phyloP scores from a whole-genome alignment of 2,329 filamentous ascomycete species.

The Neofusicoccum kwambonambiense region DNA sequence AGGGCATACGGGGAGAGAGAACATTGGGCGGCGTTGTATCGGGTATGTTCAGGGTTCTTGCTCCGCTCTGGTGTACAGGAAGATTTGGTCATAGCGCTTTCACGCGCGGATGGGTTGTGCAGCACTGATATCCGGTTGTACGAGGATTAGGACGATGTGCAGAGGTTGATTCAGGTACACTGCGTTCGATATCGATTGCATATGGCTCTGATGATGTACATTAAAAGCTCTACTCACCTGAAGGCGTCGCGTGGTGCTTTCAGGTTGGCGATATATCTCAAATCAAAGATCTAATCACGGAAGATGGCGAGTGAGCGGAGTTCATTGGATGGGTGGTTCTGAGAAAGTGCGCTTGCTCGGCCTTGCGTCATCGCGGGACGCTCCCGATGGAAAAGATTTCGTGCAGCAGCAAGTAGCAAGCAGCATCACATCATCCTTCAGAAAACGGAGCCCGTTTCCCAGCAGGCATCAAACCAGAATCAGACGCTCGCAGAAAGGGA shows the following conservation, averaged over 20 bases:
- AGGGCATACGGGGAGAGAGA: neutral
- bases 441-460: no score
- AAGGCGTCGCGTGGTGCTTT: neutral
- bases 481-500: no score
- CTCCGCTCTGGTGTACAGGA: slow-evolving; percentile 8
- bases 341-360: neutral
- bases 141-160: neutral
- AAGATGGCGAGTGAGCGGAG: neutral
- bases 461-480: no score
- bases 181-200: neutral
- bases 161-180: neutral
- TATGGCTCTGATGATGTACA: neutral
- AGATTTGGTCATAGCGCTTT: neutral
- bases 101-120: neutral
- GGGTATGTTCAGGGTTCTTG: slow-evolving; percentile 4
- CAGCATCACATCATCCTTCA: no score
- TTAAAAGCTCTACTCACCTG: neutral
- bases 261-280: neutral
- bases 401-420: no score
- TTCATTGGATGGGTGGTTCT: no score
- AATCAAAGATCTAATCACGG: neutral
- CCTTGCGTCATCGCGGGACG: neutral
- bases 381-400: no score
- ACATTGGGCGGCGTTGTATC: slow-evolving; percentile 8
- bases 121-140: neutral